Evolutionary conservation across 2,329 filamentous ascomycete genomes (phyloP), one percentile per base, ranked within the genome.

Genomic region (Penicillium sp.): DNA sequence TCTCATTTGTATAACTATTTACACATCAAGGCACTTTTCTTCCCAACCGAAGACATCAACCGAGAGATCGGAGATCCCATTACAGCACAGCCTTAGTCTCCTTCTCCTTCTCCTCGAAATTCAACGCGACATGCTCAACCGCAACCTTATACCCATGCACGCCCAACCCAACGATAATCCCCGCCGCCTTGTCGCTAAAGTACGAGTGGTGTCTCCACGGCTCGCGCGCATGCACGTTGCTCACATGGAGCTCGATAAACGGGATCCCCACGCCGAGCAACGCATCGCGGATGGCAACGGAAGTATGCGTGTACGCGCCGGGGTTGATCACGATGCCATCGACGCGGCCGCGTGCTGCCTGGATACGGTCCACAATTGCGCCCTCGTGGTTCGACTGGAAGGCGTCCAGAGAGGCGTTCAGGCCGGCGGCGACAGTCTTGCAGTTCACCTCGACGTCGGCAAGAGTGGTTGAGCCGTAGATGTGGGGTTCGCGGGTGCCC

Each of bases 371-470:
- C 23, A 88, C 72, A 45, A 88, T 78, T 19, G 78, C 79, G 39
- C 86, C 86, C 64, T 91, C 86, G 60, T 86, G 81, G 68, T 90
- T 91, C 10, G 83, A 86, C 65, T 90, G 86, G 63, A 86, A 86
- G 26, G 74, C 64, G 7, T 76, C 64, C 15, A 90, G 64, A 5
- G 66, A 63, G 30, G 75, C 64, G 31, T 70, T 70, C 2, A 80
- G 72, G 0, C 59, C 48, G 0, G 63, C 33, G 20, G 78, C 79
- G 45, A 82, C 79, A 0, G 66, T 45, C 33, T 69, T 56, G 16
- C 77, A 76, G 7, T 67, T 52, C 2, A 63, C 43, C 32, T 80
- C 72, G 11, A 90, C 75, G 50, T 86, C 78, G 14, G 70, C 35
- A 9, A 90, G 79, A 0, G 84, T 87, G 1, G 80, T 81, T 45